These are phyloP conservation scores for Pleurotus pulmonarius DNA, from an alignment of 768 basidiomycete species.

Conservation along the genomic window DNA sequence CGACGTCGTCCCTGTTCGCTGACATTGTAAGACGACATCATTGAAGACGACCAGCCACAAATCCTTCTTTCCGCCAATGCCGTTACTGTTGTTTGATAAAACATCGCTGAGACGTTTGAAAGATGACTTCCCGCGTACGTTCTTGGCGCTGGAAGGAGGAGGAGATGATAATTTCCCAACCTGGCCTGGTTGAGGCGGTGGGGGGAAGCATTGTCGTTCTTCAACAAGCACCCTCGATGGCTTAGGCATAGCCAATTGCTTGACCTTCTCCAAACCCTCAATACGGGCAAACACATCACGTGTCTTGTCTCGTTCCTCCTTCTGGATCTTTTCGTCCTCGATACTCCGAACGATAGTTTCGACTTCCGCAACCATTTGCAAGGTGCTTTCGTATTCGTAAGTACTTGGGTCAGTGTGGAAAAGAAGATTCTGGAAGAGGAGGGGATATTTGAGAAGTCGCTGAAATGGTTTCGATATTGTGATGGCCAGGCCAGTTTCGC, in stretches of 20 bases:
- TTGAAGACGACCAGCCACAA: conserved; percentile 95
- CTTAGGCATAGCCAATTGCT: conserved; percentile 88
- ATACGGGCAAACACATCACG: conserved; percentile 95
- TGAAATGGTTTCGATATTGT: conserved; percentile 97
- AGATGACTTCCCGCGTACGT: conserved; percentile 77
- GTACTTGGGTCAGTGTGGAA: conserved; percentile 97
- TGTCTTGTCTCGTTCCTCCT: conserved; percentile 94
- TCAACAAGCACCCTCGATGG: conserved; percentile 84
- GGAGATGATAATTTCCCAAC: conserved; percentile 34
- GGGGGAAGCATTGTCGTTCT: conserved; percentile 56
- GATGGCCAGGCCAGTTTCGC: conserved; percentile 93
- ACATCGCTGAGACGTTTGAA: conserved; percentile 90
- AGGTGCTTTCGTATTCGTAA: conserved; percentile 93
- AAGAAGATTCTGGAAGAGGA: conserved; percentile 95
- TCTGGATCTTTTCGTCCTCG: conserved; percentile 96
- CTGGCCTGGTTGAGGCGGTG: conserved; percentile 22
- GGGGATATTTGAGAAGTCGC: conserved; percentile 91
- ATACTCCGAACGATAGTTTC: conserved; percentile 95
- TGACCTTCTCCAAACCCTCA: conserved; percentile 92
- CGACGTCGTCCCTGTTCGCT: conserved; percentile 85
- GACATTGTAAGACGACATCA: conserved; percentile 91
- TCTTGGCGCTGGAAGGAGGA: conserved; percentile 47
- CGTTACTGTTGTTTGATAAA: conserved; percentile 54
- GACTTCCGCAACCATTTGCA: conserved; percentile 96
- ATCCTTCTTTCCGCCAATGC: conserved; percentile 70